Conservation (phyloP, 179 eudicot genomes). For the Spergularia azorica region DNA sequence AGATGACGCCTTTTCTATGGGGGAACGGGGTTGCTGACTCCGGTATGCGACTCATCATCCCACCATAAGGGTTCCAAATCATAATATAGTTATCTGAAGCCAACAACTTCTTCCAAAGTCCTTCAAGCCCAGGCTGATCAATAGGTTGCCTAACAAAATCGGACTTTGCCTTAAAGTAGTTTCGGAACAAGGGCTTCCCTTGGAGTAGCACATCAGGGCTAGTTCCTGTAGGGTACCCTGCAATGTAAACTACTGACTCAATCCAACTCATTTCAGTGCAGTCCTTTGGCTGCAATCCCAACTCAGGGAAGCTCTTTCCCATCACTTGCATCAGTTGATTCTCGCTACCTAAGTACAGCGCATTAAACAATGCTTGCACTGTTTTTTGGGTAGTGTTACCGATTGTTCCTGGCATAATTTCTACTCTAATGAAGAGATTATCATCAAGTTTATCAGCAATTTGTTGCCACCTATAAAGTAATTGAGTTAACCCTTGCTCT, state of each 20-base stretch:
- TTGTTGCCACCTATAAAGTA: slow-evolving; percentile 58
- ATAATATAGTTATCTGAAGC: slow-evolving; percentile 33
- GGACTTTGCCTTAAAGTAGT: slow-evolving; percentile 60
- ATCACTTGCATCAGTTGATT: slow-evolving; percentile 32
- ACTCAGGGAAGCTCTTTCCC: slow-evolving; percentile 46
- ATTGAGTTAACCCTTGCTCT: slow-evolving; percentile 50
- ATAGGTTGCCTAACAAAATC: slow-evolving; percentile 50
- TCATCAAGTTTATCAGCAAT: slow-evolving; percentile 54
- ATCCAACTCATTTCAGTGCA: slow-evolving; percentile 68
- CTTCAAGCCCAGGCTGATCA: slow-evolving; percentile 43
- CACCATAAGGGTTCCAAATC: slow-evolving; percentile 64
- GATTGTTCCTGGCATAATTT: slow-evolving; percentile 24
- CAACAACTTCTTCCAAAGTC: slow-evolving; percentile 45
- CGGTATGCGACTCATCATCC: slow-evolving; percentile 54
- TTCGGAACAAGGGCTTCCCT: slow-evolving; percentile 46
- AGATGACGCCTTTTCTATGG: slow-evolving; percentile 56
- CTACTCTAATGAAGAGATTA: slow-evolving; percentile 54
- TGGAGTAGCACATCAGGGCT: slow-evolving; percentile 44
- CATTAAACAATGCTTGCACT: slow-evolving; percentile 25
- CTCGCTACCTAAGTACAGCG: slow-evolving; percentile 40
- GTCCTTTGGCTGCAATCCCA: slow-evolving; percentile 42
- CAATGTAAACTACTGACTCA: slow-evolving; percentile 45
- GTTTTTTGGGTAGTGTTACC: slow-evolving; percentile 22
- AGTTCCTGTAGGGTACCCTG: slow-evolving; percentile 45
- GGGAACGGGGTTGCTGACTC: slow-evolving; percentile 57